Base-by-base conservation (phyloP, 148 eudicot genomes). In the Persicaria maculosa region DNA sequence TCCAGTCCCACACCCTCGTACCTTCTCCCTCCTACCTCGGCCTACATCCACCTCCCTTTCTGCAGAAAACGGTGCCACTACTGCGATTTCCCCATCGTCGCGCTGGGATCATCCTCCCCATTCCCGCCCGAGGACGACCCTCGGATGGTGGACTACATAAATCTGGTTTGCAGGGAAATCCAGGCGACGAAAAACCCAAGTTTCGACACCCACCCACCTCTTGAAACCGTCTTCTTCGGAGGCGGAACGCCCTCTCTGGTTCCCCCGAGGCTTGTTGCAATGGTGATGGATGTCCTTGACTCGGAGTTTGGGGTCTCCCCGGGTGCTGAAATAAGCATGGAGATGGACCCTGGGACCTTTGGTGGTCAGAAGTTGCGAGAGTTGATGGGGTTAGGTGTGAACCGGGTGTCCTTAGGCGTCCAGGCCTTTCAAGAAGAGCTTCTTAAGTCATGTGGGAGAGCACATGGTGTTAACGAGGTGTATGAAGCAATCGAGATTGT, bases 241-340 rank as follows among this genome's bases (percentile, higher is more conserved):
- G 98, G 98, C 45, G 98, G 98, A 12, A 94, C 98, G 4, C 98
- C 98, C 79, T 94, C 98, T 12, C 83, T 94, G 59, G 98, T 94
- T 69, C 89, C 98, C 0, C 96, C 98, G 4, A 80, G 79, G 79
- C 92, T 91, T 9, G 92, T 91, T 46, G 71, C 83, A 0, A 70
- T 68, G 74, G 88, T 94, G 48, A 87, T 94, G 54, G 90, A 86
- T 44, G 71, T 84, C 5, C 58, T 94, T 71, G 79, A 73, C 14
- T 78, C 74, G 17, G 88, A 87, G 74, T 85, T 91, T 7, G 97
- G 97, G 58, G 81, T 91, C 65, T 74, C 80, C 55, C 77, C 44
- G 70, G 78, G 86, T 75, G 90, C 96, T 58, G 98, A 94, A 75
- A 88, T 94, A 68, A 88, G 92, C 31, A 94, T 94, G 80, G 98